Base-by-base conservation (phyloP, 306 rosid genomes). In the Vigna nakashimae region DNA sequence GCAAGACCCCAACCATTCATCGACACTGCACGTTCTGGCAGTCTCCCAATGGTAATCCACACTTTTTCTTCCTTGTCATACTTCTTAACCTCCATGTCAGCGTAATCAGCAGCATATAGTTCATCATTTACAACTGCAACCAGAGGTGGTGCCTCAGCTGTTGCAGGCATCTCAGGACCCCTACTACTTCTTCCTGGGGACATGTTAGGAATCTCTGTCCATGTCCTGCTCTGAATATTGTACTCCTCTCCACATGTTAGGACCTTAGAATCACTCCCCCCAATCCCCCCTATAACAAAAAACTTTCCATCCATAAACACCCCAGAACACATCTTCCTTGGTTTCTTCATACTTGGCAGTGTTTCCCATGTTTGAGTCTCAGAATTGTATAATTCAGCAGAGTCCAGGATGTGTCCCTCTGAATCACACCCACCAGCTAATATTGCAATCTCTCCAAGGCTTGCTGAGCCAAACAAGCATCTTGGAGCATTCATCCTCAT, bases 1-100 rank as follows among this genome's bases (percentile, higher is more conserved):
- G 98, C 98, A 57, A 94, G 94, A 15, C 98, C 98, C 98, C 98
- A 94, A 40, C 98, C 98, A 64, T 94, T 92, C 88, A 92, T 88
- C 1, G 98, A 94, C 40, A 59, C 85, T 0, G 86, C 94, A n/a
- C 87, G 84, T 69, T 90, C 98, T 0, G 98, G 98, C 81, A 94
- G 82, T 59, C 96, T 83, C 72, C 98, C 98, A 17, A 92, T 88
- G 0, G 87, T 89, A 46, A 13, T 0, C 98, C 98, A 94, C 64
- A 9, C 8, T 63, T 63, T 89, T 34, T 71, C 71, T 17, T 51
- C 81, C 66, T 92, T 94, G 69, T 94, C 90, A 26, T 89, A 94
- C 60, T 88, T 94, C 73, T 88, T 88, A 52, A 94, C 94, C 84
- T 86, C 97, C 93, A 90, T 94, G 78, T 90, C 97, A 10, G 93